Conservation (phyloP, 176 grass and related monocot species). For the Avena sativa region DNA sequence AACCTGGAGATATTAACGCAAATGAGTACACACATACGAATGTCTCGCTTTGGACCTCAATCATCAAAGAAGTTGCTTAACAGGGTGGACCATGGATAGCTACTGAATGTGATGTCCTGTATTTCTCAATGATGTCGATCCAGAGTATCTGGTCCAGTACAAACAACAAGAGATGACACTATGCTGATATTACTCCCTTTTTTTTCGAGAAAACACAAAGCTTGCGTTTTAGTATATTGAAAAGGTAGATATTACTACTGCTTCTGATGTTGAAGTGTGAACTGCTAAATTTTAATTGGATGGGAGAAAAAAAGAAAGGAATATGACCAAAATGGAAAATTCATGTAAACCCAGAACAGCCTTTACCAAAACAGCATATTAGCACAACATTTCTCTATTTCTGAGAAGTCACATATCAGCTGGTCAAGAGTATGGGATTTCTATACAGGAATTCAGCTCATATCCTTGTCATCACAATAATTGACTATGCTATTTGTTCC, state of each 20-base stretch:
- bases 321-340: not conserved
- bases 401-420: not conserved
- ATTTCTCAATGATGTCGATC: not conserved
- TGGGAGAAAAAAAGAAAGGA: not conserved
- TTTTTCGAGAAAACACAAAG: too few species aligned
- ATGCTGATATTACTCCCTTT: not conserved
- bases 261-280: not conserved
- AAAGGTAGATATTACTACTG: too few species aligned
- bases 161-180: not conserved
- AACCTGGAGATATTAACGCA: not conserved
- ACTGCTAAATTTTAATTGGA: not conserved
- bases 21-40: not conserved
- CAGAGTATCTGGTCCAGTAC: not conserved
- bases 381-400: not conserved
- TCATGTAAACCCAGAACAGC: not conserved
- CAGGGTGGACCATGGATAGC: not conserved
- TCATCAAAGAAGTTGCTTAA: not conserved
- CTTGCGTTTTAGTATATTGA: too few species aligned
- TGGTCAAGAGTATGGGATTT: not conserved
- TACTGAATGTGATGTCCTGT: not conserved
- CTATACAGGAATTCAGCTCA: not conserved
- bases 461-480: conserved; percentile 1
- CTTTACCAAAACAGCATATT: not conserved
- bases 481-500: not conserved
- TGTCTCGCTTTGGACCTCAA: not conserved